Evolutionary conservation across 2,329 filamentous ascomycete species (phyloP).

Genomic region (Aspergillus fijiensis): DNA sequence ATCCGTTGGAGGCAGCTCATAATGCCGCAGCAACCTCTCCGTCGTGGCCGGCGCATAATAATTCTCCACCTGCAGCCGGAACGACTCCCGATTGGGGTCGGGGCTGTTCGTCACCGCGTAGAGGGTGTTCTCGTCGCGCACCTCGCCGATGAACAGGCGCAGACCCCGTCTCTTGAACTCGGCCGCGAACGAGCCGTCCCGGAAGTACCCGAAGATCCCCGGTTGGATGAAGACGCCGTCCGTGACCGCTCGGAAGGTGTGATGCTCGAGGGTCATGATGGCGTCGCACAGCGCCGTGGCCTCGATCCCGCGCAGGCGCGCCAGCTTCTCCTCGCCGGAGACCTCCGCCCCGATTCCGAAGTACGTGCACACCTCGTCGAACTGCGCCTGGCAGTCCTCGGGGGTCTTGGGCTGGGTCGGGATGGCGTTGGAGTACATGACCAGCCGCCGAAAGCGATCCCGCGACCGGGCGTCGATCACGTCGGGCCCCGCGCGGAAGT

Average conservation of each 20-base stretch:
- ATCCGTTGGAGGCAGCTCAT: slow-evolving; percentile 33
- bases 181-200: slow-evolving; percentile 37
- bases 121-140: slow-evolving; percentile 47
- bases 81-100: slow-evolving; percentile 31
- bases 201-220: slow-evolving; percentile 42
- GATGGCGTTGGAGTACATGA: slow-evolving; percentile 50
- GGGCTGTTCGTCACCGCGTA: slow-evolving; percentile 45
- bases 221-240: slow-evolving; percentile 44
- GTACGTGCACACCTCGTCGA: slow-evolving; percentile 44
- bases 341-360: slow-evolving; percentile 29
- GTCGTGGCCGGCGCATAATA: slow-evolving; percentile 46
- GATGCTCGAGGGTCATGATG: slow-evolving; percentile 43
- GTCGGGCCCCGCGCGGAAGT: slow-evolving; percentile 29
- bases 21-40: slow-evolving; percentile 37
- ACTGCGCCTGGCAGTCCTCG: slow-evolving; percentile 41
- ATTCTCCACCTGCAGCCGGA: slow-evolving; percentile 43
- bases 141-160: slow-evolving; percentile 46
- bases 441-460: slow-evolving; percentile 39
- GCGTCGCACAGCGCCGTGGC: slow-evolving; percentile 34
- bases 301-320: slow-evolving; percentile 32
- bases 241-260: slow-evolving; percentile 50
- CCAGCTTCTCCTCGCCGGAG: slow-evolving; percentile 33
- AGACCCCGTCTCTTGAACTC: slow-evolving; percentile 38
- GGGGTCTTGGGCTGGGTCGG: slow-evolving; percentile 46
- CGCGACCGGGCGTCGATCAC: slow-evolving; percentile 23